A percentile compares a stretch with the other conserved stretches of the same genome.
phyloP scores from a whole-genome alignment of 129 eudicot genomes.

The Tanacetum coccineum region DNA sequence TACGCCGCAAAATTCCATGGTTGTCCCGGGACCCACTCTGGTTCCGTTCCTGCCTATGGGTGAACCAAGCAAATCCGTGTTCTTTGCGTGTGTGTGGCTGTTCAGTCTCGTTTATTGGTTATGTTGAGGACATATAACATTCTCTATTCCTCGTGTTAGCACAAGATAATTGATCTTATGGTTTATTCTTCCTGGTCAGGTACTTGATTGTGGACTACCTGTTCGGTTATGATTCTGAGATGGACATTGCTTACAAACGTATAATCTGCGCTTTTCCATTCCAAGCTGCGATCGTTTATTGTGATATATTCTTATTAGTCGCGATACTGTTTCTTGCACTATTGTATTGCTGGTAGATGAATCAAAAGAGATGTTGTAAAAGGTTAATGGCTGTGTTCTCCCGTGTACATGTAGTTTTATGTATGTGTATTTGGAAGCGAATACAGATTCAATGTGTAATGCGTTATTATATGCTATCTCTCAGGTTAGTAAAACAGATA shows the following conservation, averaged over 20 bases:
- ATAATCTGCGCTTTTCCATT: constrained; percentile 10
- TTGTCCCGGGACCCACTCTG: too few species aligned
- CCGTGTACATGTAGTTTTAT: constrained; percentile 25
- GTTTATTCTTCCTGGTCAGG: constrained; percentile 20
- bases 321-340: constrained; percentile 13
- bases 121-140: too few species aligned
- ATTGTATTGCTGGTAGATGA: constrained; percentile 20
- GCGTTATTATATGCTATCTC: neutral
- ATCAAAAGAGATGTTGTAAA: constrained; percentile 15
- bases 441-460: constrained; percentile 19
- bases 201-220: constrained; percentile 26
- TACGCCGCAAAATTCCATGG: too few species aligned
- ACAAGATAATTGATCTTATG: neutral
- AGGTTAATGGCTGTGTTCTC: constrained; percentile 16
- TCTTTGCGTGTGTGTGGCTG: too few species aligned
- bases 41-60: too few species aligned
- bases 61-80: too few species aligned
- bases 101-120: too few species aligned
- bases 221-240: constrained; percentile 21
- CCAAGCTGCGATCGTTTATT: constrained; percentile 25
- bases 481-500: constrained; percentile 11
- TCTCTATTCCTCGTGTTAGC: neutral
- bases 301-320: constrained; percentile 19
- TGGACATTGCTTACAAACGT: constrained; percentile 20
- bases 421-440: constrained; percentile 25